A percentile compares a stretch with the other conserved stretches of the same genome.
Conservation (phyloP, 225 moss, liverwort and hornwort species). For the Rhytidiadelphus loreus region DNA sequence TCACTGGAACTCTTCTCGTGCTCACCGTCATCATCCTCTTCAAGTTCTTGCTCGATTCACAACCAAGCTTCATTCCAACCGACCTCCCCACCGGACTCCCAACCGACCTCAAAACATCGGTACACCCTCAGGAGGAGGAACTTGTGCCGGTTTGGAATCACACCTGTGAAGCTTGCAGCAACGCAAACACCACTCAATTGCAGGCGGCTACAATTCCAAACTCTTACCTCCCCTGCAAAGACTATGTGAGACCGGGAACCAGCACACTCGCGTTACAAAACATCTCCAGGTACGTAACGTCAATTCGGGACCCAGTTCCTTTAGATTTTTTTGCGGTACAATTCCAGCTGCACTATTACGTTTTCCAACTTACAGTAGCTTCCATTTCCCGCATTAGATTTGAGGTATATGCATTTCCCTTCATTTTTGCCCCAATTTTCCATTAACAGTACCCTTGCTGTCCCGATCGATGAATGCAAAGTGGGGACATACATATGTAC, state of each 20-base stretch:
- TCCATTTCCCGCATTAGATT: not conserved
- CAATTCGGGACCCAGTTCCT: no score
- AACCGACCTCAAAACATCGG: no score
- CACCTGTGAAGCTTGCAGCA: not conserved
- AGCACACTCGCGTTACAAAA: slow-evolving; percentile 5
- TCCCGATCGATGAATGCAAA: not conserved
- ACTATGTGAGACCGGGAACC: slow-evolving; percentile 15
- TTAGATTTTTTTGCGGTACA: no score
- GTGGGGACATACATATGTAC: no score
- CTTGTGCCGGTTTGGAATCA: not conserved
- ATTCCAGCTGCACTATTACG: not conserved
- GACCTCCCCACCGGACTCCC: not conserved
- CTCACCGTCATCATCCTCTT: not conserved
- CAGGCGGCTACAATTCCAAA: not conserved
- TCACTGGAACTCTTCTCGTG: not conserved
- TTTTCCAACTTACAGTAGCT: not conserved
- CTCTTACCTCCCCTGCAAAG: slow-evolving; percentile 26
- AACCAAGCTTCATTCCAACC: not conserved
- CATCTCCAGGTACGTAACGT: slow-evolving; percentile 3
- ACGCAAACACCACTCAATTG: not conserved
- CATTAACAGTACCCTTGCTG: not conserved
- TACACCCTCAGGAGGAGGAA: not conserved
- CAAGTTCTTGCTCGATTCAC: slow-evolving; percentile 7
- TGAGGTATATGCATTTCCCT: not conserved
- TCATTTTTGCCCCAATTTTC: not conserved